A percentile compares a stretch with the other conserved stretches of the same genome.
Conservation (phyloP, 2,329 filamentous ascomycete species). For the Pestalotiopsis sp. region DNA sequence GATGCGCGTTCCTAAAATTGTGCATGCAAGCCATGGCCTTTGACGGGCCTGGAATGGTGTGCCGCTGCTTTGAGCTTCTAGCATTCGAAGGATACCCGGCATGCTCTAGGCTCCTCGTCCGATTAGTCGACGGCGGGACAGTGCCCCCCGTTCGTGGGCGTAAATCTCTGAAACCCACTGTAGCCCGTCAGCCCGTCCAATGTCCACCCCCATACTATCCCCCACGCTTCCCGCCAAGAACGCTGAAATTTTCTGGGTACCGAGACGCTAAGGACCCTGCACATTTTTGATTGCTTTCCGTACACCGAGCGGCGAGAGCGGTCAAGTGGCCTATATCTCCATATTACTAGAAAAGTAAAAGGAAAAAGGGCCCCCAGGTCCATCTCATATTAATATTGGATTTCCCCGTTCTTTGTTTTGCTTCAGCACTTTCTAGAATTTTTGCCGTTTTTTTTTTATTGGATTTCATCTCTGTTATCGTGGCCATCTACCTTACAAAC, state of each 20-base stretch:
- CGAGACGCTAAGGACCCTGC: neutral
- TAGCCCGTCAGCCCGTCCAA: neutral
- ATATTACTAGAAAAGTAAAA: neutral
- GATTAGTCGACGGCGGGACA: neutral
- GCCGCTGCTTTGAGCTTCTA: neutral
- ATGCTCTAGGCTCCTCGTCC: neutral
- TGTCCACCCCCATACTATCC: neutral
- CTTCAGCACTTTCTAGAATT: neutral
- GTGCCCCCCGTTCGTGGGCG: constrained; percentile 3
- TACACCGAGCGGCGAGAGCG: neutral
- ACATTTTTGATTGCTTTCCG: neutral
- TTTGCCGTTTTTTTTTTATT: neutral
- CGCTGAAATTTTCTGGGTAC: neutral
- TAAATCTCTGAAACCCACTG: constrained; percentile 13
- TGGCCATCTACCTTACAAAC: neutral
- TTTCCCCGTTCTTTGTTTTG: neutral
- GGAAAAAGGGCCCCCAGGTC: neutral
- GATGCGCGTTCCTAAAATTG: constrained; percentile 2
- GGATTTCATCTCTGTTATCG: neutral
- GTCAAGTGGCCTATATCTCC: neutral
- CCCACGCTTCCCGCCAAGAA: neutral
- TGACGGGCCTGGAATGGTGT: neutral
- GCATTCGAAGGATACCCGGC: neutral
- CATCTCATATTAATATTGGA: neutral
- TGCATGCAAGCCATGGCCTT: neutral